phyloP scores from a whole-genome alignment of 768 basidiomycete genomes.

The Pilatotrama ljubarskyi region DNA sequence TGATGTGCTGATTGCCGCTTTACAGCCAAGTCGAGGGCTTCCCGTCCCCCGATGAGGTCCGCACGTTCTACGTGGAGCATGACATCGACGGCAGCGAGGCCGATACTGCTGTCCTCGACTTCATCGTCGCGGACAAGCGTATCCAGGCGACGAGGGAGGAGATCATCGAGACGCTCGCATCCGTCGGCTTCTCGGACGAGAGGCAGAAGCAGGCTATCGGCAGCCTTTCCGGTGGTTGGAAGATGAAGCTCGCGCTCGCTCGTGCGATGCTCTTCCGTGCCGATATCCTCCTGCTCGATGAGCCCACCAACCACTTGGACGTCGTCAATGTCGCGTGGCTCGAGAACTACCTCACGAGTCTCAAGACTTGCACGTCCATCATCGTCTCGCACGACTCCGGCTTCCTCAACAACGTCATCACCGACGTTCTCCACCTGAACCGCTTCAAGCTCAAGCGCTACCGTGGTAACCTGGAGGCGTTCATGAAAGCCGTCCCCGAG shows the following conservation, averaged over 20 bases:
- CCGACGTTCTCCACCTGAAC: slow-evolving; percentile 96
- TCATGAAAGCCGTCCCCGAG: slow-evolving; percentile 93
- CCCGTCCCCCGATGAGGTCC: slow-evolving; percentile 95
- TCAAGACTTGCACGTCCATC: slow-evolving; percentile 92
- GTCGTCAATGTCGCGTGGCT: slow-evolving; percentile 98
- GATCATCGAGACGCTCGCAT: slow-evolving; percentile 75
- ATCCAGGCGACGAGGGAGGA: slow-evolving; percentile 70
- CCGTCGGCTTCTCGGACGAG: slow-evolving; percentile 89
- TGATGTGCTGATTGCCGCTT: slow-evolving; percentile 35
- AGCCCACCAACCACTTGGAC: slow-evolving; percentile 96
- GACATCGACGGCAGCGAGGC: slow-evolving; percentile 97
- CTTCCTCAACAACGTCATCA: slow-evolving; percentile 98
- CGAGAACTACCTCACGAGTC: slow-evolving; percentile 85
- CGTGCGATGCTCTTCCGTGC: slow-evolving; percentile 98
- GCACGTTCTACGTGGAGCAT: slow-evolving; percentile 99
- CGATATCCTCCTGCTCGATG: slow-evolving; percentile 93
- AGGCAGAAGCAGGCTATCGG: slow-evolving; percentile 87
- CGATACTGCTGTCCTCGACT: slow-evolving; percentile 85
- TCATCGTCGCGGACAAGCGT: slow-evolving; percentile 85
- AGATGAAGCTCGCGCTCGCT: slow-evolving; percentile 98
- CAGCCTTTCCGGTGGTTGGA: slow-evolving; percentile 96
- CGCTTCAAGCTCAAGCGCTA: slow-evolving; percentile 97
- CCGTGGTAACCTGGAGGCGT: slow-evolving; percentile 92
- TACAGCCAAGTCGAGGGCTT: slow-evolving; percentile 90
- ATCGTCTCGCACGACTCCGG: slow-evolving; percentile 97